Evolutionary conservation across 1,284 basidiomycete species (phyloP).

Genomic region (Gomphus bonarii): DNA sequence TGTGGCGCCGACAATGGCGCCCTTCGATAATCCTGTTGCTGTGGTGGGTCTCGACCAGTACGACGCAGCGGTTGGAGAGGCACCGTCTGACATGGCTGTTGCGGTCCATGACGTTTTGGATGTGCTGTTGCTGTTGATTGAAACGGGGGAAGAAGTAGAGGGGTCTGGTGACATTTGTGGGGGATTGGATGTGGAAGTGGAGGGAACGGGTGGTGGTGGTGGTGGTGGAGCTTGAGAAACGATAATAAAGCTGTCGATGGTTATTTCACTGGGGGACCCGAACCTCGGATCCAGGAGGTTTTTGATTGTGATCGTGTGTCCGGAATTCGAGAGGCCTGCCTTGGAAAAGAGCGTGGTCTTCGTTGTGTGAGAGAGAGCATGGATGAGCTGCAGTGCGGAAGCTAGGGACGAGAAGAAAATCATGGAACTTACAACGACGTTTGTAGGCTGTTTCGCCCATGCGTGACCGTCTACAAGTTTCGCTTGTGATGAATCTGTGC

Average conservation of each 20-base stretch:
- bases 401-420: background rate
- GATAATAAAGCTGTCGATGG: background rate
- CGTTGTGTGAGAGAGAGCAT: background rate
- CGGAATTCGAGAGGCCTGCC: background rate
- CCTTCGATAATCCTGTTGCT: background rate
- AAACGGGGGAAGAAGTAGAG: background rate
- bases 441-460: background rate
- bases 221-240: background rate
- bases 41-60: background rate
- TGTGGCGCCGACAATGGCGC: background rate
- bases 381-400: background rate
- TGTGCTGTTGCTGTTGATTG: background rate
- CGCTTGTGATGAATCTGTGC: background rate
- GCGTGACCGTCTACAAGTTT: background rate
- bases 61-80: background rate
- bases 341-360: conserved; percentile 1
- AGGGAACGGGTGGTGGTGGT: background rate
- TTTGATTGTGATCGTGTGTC: background rate
- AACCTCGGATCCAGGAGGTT: conserved; percentile 2
- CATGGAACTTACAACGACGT: background rate
- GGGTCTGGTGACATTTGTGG: background rate
- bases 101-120: background rate
- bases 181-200: background rate
- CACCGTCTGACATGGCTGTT: background rate
- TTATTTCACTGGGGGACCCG: background rate